Evolutionary conservation across 192 early-diverging fungal genomes (phyloP).

Genomic region (Entomortierella chlamydospora): DNA sequence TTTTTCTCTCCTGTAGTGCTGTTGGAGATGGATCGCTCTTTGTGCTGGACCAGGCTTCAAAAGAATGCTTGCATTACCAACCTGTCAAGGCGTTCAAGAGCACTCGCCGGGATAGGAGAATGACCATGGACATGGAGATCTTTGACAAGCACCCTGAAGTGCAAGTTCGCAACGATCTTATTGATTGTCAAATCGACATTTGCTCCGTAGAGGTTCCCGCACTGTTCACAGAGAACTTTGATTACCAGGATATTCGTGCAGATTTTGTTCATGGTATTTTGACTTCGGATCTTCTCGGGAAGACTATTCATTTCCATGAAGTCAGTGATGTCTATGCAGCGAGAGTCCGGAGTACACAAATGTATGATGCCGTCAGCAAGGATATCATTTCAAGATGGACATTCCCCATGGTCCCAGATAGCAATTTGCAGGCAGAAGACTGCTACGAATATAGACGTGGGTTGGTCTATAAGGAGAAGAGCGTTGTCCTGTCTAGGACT

Average conservation of each 20-base stretch:
- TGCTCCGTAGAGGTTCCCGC: slow-evolving; percentile 93
- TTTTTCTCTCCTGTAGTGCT: slow-evolving; percentile 48
- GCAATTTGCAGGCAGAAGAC: slow-evolving; percentile 75
- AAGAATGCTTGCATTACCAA: slow-evolving; percentile 87
- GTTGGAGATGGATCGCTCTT: slow-evolving; percentile 83
- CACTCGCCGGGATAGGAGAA: slow-evolving; percentile 56
- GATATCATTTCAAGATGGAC: slow-evolving; percentile 93
- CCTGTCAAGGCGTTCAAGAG: slow-evolving; percentile 69
- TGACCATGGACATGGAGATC: slow-evolving; percentile 70
- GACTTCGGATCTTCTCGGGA: slow-evolving; percentile 85
- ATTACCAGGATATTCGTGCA: slow-evolving; percentile 90
- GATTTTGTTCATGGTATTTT: slow-evolving; percentile 94
- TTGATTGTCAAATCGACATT: slow-evolving; percentile 93
- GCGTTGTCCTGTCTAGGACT: slow-evolving; percentile 79
- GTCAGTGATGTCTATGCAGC: slow-evolving; percentile 74
- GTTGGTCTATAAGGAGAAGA: slow-evolving; percentile 86
- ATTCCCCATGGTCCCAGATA: slow-evolving; percentile 96
- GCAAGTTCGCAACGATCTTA: slow-evolving; percentile 89
- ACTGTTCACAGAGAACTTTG: slow-evolving; percentile 97
- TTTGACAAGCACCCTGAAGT: slow-evolving; percentile 76
- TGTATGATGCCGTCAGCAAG: slow-evolving; percentile 83
- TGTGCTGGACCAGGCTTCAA: slow-evolving; percentile 80
- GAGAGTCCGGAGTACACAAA: slow-evolving; percentile 72
- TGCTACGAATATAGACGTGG: slow-evolving; percentile 81
- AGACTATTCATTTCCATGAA: slow-evolving; percentile 89